Evolutionary conservation across 257 asterid species (phyloP), one percentile per base, ranked within the genome.

Genomic region (Osmanthus fragrans): DNA sequence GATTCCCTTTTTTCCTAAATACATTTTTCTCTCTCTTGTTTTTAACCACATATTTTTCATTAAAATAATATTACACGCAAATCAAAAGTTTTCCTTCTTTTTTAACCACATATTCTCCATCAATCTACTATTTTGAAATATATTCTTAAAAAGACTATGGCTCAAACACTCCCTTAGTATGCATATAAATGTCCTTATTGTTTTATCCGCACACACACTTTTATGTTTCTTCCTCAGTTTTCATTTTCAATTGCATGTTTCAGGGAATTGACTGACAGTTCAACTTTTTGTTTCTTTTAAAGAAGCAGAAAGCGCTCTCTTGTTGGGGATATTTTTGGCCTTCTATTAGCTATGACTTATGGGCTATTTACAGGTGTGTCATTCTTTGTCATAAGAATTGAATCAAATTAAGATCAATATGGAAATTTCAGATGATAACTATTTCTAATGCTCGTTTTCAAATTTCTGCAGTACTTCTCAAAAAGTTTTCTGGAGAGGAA

Each of bases 281-380:
- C 89, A 87, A 83, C 80, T 80, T 92, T 91, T 88, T 89, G 86
- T 86, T 90, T 84, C 88, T 82, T 86, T 80, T 88, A 76, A 86
- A 90, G 96, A 87, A 88, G 88, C 77, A 87, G 92, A 68, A 78
- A 94, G 73, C 98, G 89, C 82, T 89, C 96, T 88, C 87, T 96
- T 72, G 87, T 86, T n/a, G 99, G 99, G 79, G 99, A 96, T 87
- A 84, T 94, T 69, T 90, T 92, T 68, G 98, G 99, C 77, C 97
- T 96, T 87, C 87, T 93, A 74, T 96, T 98, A 47, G 99, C 99
- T 73, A 67, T 88, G 82, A 63, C 90, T 15, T 96, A 96, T 77
- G 99, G 95, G 47, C 84, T 96, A 74, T 96, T 96, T 84, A 96
- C 99, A 42, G 99, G 99, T 96, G 73, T 70, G 87, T 60, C 33